Base-by-base conservation (phyloP, 2,329 filamentous ascomycete species). In the Penicillium polonicum region DNA sequence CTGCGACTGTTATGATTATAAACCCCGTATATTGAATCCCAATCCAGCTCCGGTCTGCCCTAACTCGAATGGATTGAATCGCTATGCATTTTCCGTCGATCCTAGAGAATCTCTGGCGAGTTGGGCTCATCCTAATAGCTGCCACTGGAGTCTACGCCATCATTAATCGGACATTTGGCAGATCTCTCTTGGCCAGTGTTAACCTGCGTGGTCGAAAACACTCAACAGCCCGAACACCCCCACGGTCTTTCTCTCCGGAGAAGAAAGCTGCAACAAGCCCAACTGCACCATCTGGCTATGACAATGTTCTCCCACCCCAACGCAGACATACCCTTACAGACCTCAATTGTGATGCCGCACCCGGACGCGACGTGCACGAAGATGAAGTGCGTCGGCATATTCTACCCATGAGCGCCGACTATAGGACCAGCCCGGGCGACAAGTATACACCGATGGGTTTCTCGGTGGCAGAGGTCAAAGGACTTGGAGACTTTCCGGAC, bases 401-500 rank as follows among this genome's bases (percentile, higher is more conserved):
- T 27, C 64, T 81, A 21, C 76, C 77, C 21, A 78, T 79, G 68
- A 72, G 71, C 10, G 64, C 69, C 54, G 69, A 80, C 59, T 80
- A 78, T 61, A 62, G 62, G 43, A 68, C 57, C 12, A 74, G 72
- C 55, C 62, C 69, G 36, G 65, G 70, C 19, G 60, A 70, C 21
- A 78, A 78, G 27, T 87, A 82, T 68, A 86, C 85, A 2, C 85
- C 84, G 1, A 91, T 84, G 42, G 89, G 88, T 1, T 88, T 92
- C 66, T 88, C 88, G 0, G 79, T 87, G 0, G 80, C 81, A 2
- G 90, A 95, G 55, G 81, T 95, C 61, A 83, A 82, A 54, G 81
- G 82, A 0, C 76, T 95, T 2, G 90, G 90, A 0, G 81, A 89
- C 63, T 95, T 95, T 57, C 90, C 91, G 0, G 86, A 93, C 69